Conservation (phyloP, 768 basidiomycete genomes). For the Xerocomus spinulosus region DNA sequence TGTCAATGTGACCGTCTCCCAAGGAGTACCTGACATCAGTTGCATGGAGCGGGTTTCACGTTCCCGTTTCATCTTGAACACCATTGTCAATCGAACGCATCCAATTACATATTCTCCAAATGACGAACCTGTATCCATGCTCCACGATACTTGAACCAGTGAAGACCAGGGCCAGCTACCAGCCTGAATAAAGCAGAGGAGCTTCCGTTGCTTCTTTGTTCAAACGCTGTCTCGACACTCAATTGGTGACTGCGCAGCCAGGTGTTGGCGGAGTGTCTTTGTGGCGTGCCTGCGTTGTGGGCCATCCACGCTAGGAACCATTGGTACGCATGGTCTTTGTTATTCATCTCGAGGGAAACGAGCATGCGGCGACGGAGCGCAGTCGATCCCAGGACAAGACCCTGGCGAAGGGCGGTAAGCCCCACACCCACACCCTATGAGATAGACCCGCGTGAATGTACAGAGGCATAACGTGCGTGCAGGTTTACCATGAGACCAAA, state of each 20-base stretch:
- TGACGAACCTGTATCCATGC: slow-evolving; percentile 90
- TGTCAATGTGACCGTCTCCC: slow-evolving; percentile 96
- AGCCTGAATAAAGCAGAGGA: slow-evolving; percentile 85
- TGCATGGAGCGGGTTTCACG: slow-evolving; percentile 91
- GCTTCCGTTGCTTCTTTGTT: slow-evolving; percentile 87
- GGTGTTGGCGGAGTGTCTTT: slow-evolving; percentile 18
- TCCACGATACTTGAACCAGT: slow-evolving; percentile 84
- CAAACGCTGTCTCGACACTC: slow-evolving; percentile 88
- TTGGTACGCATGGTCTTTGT: slow-evolving; percentile 90
- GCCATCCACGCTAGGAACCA: slow-evolving; percentile 99
- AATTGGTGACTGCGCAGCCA: slow-evolving; percentile 86
- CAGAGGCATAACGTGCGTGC: not conserved
- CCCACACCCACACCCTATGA: slow-evolving; percentile 86
- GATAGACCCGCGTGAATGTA: not conserved
- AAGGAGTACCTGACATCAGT: slow-evolving; percentile 86
- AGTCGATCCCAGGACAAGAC: slow-evolving; percentile 60
- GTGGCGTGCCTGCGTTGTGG: slow-evolving; percentile 45
- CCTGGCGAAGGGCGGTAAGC: slow-evolving; percentile 69
- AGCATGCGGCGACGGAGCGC: slow-evolving; percentile 86
- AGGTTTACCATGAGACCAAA: slow-evolving; percentile 88
- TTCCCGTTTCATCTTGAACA: slow-evolving; percentile 81
- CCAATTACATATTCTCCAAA: not conserved
- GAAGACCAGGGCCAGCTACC: slow-evolving; percentile 93
- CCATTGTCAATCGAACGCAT: not conserved
- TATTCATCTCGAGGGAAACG: slow-evolving; percentile 93